Percentiles rank a stretch among this genome's conserved stretches.
These are phyloP conservation scores for Rhizopus arrhizus DNA, from an alignment of 371 early-diverging fungal species.

Conservation along the genomic window DNA sequence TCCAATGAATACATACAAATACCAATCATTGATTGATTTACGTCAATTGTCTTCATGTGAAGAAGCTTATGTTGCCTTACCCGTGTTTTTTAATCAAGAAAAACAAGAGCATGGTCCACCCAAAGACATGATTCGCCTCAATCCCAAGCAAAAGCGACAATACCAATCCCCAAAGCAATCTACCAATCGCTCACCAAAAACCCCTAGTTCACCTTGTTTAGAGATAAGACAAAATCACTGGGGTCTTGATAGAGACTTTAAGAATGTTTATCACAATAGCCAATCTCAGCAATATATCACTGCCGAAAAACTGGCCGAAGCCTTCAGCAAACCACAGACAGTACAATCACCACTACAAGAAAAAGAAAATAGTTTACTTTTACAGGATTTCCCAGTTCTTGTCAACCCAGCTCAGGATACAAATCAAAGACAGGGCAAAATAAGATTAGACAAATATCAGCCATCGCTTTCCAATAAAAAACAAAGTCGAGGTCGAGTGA, in stretches of 20 bases:
- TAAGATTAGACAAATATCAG: background rate
- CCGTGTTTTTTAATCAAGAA: conserved; percentile 11
- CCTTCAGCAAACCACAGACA: background rate
- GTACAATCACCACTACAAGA: no score
- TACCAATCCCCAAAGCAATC: background rate
- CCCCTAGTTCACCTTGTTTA: background rate
- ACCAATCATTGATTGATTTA: conserved; percentile 19
- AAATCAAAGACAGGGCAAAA: background rate
- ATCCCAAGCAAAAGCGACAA: background rate
- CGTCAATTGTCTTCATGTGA: background rate
- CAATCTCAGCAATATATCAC: background rate
- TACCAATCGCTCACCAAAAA: no score
- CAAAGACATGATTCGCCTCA: conserved; percentile 10
- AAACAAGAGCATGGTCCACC: conserved; percentile 14
- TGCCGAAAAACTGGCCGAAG: background rate
- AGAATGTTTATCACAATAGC: background rate
- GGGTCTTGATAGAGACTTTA: conserved; percentile 9
- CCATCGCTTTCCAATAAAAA: background rate
- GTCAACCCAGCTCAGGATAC: no score
- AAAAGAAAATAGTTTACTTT: no score
- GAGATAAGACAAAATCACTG: background rate
- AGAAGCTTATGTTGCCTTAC: conserved; percentile 6
- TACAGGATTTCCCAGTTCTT: conserved; percentile 3
- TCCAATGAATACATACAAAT: conserved; percentile 25
- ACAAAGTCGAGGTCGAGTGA: conserved; percentile 6